Conservation (phyloP, 2,329 filamentous ascomycete genomes). For the Colletotrichum tofieldiae region DNA sequence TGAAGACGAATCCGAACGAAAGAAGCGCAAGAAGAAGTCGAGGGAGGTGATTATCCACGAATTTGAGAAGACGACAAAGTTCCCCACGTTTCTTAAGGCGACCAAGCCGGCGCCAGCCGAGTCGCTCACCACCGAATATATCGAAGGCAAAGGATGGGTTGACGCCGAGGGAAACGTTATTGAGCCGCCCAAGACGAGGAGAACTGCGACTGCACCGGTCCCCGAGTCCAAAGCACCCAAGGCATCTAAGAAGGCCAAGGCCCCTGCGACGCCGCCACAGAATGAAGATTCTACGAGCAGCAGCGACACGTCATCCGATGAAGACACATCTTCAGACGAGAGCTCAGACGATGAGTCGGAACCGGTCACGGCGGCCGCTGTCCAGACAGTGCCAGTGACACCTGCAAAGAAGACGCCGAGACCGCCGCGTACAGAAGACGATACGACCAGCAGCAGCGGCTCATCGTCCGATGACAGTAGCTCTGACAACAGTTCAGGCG, state of each 20-base stretch:
- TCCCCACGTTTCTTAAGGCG: constrained; percentile 84
- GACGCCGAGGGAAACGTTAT: constrained; percentile 84
- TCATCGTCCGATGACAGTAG: constrained; percentile 45
- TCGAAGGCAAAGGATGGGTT: constrained; percentile 92
- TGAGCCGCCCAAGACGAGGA: constrained; percentile 68
- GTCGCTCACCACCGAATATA: constrained; percentile 72
- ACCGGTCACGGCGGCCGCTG: constrained; percentile 10
- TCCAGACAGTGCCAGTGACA: constrained; percentile 18
- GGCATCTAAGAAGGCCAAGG: constrained; percentile 45
- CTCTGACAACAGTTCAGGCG: constrained; percentile 46
- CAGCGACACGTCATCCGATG: constrained; percentile 55
- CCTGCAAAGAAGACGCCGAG: constrained; percentile 39
- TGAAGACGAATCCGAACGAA: constrained; percentile 60
- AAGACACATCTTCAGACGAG: constrained; percentile 51
- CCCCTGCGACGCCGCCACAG: constrained; percentile 14
- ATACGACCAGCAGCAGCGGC: constrained; percentile 47
- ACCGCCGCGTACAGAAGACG: constrained; percentile 45
- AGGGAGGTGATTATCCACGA: constrained; percentile 84
- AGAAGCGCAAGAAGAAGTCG: constrained; percentile 74
- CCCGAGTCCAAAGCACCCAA: constrained; percentile 46
- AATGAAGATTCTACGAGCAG: constrained; percentile 58
- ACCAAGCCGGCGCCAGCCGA: constrained; percentile 59
- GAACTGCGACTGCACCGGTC: constrained; percentile 44
- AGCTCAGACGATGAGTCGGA: constrained; percentile 50
- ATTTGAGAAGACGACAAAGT: constrained; percentile 87